These are phyloP conservation scores for Diatrype stigma DNA, from an alignment of 2,329 filamentous ascomycete genomes.

Conservation along the genomic window DNA sequence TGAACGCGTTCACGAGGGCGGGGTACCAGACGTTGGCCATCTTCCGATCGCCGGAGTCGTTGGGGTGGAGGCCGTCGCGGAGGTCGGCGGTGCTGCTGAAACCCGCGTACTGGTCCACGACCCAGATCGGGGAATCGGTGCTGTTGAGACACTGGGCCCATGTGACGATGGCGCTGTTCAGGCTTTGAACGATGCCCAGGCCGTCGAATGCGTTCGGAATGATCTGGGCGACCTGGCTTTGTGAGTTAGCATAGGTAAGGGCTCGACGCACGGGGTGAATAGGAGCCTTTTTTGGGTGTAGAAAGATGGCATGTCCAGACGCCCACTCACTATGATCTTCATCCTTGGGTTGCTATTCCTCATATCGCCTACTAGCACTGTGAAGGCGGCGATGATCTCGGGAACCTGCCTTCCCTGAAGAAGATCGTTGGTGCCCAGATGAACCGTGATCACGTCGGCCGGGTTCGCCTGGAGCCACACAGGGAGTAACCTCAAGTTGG, in stretches of 20 bases:
- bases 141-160: conserved; percentile 35
- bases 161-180: conserved; percentile 34
- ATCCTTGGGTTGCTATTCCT: conserved; percentile 33
- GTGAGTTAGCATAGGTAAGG: background rate
- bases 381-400: conserved; percentile 37
- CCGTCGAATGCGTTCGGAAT: conserved; percentile 26
- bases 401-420: conserved; percentile 32
- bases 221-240: conserved; percentile 36
- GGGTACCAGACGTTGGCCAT: conserved; percentile 31
- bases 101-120: conserved; percentile 38
- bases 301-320: too few species aligned
- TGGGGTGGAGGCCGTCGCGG: conserved; percentile 37
- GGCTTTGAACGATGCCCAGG: conserved; percentile 28
- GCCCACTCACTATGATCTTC: conserved; percentile 40
- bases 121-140: conserved; percentile 36
- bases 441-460: conserved; percentile 42
- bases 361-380: conserved; percentile 35
- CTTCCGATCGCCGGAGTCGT: conserved; percentile 36
- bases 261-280: too few species aligned
- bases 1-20: conserved; percentile 21
- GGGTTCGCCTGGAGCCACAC: conserved; percentile 39
- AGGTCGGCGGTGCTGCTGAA: conserved; percentile 29
- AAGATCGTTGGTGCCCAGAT: conserved; percentile 41
- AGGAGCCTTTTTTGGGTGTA: too few species aligned
- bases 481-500: conserved; percentile 36